Base-by-base conservation (phyloP, 2,329 filamentous ascomycete genomes). In the Hortaea werneckii region DNA sequence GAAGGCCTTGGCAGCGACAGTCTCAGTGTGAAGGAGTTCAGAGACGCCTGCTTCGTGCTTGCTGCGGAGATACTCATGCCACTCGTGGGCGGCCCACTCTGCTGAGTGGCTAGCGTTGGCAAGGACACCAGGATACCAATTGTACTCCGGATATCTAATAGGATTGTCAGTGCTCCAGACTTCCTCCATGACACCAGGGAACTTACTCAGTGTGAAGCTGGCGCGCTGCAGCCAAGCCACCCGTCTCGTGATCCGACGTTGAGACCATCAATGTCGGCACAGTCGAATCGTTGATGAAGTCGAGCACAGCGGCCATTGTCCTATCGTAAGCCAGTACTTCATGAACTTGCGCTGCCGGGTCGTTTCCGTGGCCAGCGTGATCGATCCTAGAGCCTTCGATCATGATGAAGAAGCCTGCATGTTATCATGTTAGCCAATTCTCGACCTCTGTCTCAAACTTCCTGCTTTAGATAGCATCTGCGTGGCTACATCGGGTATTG, bases 381-480 rank as follows among this genome's bases (percentile, higher is more conserved):
- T 98, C 92, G 58, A 98, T 96, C 37, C 92, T 78, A 58, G 87
- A 94, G 4, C 89, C 92, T 67, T 98, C 92, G 50, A 98, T 94
- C 90, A 98, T 95, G 57, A 98, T 73, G 68, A 98, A 98, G 73
- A 96, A 98, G 4, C 50, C 37, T 39, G 37, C 20, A 20, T 2
- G 20, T 20, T 20, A 20, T 20, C 20, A 20, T 20, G 20, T 20
- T 20, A 20, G 20, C 20, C 20, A 20, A 20, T 20, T 20, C 20
- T 20, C 20, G 20, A 20, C 20, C 20, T 20, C 20, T 20, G 20
- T 20, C 20, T 20, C 20, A 20, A 20, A 4, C 20, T 20, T 20
- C 20, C 20, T 20, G 20, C 20, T 20, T 20, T 20, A 20, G 20
- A 20, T 20, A 20, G 20, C 20, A 20, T 20, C 20, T 4, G 4